Evolutionary conservation across 352 stramenopile genomes (phyloP).

Genomic region (Phytophthora palmivora): DNA sequence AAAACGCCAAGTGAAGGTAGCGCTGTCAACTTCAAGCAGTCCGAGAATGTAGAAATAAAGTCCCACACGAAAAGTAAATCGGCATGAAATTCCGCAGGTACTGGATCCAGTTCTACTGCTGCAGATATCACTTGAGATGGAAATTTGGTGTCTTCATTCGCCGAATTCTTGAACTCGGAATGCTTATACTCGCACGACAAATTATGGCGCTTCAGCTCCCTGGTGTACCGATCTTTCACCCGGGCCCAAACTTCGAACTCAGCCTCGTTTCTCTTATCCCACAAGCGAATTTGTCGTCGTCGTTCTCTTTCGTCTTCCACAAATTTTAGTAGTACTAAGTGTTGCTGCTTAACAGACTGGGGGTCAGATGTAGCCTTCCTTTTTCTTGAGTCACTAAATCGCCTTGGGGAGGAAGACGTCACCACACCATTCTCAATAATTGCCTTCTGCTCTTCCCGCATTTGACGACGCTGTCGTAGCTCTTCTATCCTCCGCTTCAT

Average conservation of each 20-base stretch:
- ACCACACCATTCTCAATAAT: conserved; percentile 82
- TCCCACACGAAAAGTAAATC: conserved; percentile 85
- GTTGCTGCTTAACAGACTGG: conserved; percentile 50
- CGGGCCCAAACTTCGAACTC: conserved; percentile 62
- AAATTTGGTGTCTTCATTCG: conserved; percentile 32
- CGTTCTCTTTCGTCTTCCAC: conserved; percentile 73
- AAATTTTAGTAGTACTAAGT: conserved; percentile 70
- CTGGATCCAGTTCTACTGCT: conserved; percentile 43
- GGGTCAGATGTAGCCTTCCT: conserved; percentile 29
- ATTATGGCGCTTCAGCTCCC: conserved; percentile 13
- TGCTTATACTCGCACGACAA: not conserved
- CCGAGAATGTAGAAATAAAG: conserved; percentile 76
- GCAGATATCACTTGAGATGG: conserved; percentile 41
- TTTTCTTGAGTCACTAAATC: conserved; percentile 30
- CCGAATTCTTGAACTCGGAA: not conserved
- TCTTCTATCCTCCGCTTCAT: conserved; percentile 85
- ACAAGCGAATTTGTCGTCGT: conserved; percentile 59
- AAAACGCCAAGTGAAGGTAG: conserved; percentile 65
- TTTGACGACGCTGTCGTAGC: conserved; percentile 59
- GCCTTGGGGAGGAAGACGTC: conserved; percentile 44
- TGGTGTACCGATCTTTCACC: conserved; percentile 55
- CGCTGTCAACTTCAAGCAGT: conserved; percentile 58
- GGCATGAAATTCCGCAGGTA: conserved; percentile 50
- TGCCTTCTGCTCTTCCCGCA: conserved; percentile 73
- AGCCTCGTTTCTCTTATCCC: conserved; percentile 56